These are phyloP conservation scores for Pyronema omphalodes DNA, from an alignment of 495 filamentous ascomycete genomes.

Conservation along the genomic window DNA sequence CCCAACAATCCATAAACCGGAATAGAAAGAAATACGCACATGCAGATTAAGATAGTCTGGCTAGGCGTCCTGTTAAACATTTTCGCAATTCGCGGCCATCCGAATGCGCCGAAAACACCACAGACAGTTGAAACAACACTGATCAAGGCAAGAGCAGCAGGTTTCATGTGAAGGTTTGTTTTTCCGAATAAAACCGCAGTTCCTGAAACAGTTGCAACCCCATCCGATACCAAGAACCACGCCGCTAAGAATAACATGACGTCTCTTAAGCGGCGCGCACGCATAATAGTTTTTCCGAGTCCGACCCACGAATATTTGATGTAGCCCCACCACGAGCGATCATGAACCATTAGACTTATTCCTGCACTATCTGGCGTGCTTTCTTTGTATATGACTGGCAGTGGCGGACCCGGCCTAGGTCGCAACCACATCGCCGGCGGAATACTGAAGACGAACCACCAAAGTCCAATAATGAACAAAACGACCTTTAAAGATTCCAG, in stretches of 20 bases:
- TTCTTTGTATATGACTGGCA: constrained; percentile 28
- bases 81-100: constrained; percentile 60
- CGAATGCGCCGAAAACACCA: constrained; percentile 74
- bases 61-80: constrained; percentile 19
- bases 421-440: constrained; percentile 83
- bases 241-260: constrained; percentile 72
- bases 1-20: constrained; percentile 81
- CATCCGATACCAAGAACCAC: constrained; percentile 90
- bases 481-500: constrained; percentile 65
- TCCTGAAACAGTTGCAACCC: constrained; percentile 84
- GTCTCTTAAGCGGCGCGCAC: constrained; percentile 66
- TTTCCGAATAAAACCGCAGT: constrained; percentile 93
- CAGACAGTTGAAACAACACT: constrained; percentile 72
- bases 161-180: constrained; percentile 72
- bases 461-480: constrained; percentile 70
- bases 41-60: constrained; percentile 81
- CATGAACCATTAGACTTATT: background rate
- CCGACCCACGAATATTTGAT: constrained; percentile 69
- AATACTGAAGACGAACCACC: constrained; percentile 88
- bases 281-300: constrained; percentile 56
- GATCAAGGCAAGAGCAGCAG: constrained; percentile 77
- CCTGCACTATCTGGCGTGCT: background rate
- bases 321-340: constrained; percentile 33
- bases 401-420: constrained; percentile 69
- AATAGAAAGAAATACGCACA: constrained; percentile 76